phyloP scores from a whole-genome alignment of 805 yeast genomes.

The Starmerella gropengiesseri region DNA sequence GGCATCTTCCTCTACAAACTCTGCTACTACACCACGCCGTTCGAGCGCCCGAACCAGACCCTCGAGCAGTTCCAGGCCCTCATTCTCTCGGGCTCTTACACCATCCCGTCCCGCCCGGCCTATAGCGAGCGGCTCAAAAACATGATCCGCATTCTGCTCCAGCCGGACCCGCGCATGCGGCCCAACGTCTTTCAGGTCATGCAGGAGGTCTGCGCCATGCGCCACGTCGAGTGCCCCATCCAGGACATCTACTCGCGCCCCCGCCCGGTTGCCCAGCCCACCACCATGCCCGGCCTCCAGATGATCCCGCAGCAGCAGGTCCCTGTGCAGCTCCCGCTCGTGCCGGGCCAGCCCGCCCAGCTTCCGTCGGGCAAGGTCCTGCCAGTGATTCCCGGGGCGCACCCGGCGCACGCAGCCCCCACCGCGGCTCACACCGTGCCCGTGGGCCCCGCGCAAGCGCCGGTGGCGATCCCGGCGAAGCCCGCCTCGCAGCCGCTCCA shows the following conservation, averaged over 20 bases:
- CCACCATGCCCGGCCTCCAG: slow-evolving; percentile 3
- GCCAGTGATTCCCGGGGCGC: not conserved
- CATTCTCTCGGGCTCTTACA: slow-evolving; percentile 71
- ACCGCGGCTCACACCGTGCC: slow-evolving; percentile 5
- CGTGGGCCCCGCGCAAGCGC: not conserved
- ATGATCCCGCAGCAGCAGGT: slow-evolving; percentile 3
- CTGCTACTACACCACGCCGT: slow-evolving; percentile 89
- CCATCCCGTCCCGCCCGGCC: slow-evolving; percentile 57
- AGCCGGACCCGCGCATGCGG: slow-evolving; percentile 68
- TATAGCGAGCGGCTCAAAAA: slow-evolving; percentile 64
- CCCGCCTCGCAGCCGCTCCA: not conserved
- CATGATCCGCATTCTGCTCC: slow-evolving; percentile 66
- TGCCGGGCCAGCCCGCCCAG: slow-evolving; percentile 1
- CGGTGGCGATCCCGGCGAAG: not conserved
- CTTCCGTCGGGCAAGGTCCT: not conserved
- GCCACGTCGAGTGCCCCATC: slow-evolving; percentile 45
- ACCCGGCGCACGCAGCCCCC: too few species aligned
- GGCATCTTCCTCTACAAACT: slow-evolving; percentile 85
- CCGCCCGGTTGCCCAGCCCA: slow-evolving; percentile 3
- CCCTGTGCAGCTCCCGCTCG: not conserved
- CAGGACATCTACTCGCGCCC: slow-evolving; percentile 24
- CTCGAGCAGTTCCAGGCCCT: slow-evolving; percentile 48
- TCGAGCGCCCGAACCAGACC: slow-evolving; percentile 54
- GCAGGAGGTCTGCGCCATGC: slow-evolving; percentile 49
- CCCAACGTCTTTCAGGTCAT: slow-evolving; percentile 81